phyloP scores from a whole-genome alignment of 2,329 filamentous ascomycete genomes.

The Cladosporium austrohemisphaericum region DNA sequence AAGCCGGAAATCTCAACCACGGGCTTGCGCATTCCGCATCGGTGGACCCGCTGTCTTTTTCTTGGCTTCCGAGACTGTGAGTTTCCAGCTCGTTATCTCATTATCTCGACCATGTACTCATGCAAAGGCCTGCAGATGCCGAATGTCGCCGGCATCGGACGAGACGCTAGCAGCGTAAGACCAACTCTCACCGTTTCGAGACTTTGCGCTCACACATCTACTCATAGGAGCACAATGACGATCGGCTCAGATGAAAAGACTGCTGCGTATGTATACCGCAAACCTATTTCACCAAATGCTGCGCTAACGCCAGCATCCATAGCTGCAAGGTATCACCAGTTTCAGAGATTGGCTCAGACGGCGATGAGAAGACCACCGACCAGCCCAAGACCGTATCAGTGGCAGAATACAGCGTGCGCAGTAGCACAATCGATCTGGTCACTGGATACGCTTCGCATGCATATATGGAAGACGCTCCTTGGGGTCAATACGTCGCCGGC shows the following conservation, averaged over 20 bases:
- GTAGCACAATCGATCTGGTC: conserved; percentile 54
- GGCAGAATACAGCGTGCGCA: conserved; percentile 33
- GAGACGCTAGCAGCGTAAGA: conserved; percentile 13
- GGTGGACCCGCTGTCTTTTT: conserved; percentile 7
- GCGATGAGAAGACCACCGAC: conserved; percentile 29
- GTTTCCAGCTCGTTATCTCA: neutral
- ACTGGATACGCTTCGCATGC: neutral
- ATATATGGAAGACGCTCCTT: conserved; percentile 7
- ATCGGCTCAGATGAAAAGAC: neutral
- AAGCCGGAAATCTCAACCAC: conserved; percentile 63
- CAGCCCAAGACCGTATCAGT: neutral
- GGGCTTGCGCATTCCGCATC: conserved; percentile 33
- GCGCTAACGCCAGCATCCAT: neutral
- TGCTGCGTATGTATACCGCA: neutral
- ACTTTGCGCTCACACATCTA: too few relatives aligned
- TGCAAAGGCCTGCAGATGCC: too few relatives aligned
- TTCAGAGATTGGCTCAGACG: conserved; percentile 23
- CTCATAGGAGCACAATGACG: too few relatives aligned
- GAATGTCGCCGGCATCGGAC: neutral
- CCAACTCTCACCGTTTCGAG: too few relatives aligned
- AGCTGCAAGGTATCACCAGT: neutral
- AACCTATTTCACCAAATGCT: too few relatives aligned
- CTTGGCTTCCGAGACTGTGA: conserved; percentile 2
- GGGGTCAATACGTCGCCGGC: conserved; percentile 52
- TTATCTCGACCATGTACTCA: too few relatives aligned